Percentiles rank a stretch among this genome's conserved stretches.
phyloP scores from a whole-genome alignment of 306 rosid species.

The Glycine latifolia region DNA sequence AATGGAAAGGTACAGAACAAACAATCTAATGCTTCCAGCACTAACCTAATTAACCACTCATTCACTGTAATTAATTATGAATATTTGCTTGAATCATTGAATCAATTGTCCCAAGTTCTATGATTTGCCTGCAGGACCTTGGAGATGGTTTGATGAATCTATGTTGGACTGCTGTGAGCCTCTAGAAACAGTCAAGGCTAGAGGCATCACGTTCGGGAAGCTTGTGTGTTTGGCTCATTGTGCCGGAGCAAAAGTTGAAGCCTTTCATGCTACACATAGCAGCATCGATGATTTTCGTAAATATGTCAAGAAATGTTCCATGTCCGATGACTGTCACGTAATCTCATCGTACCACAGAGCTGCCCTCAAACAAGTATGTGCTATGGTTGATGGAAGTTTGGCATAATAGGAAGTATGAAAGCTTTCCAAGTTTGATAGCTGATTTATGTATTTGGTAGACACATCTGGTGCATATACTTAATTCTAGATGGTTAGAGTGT shows the following conservation, averaged over 20 bases:
- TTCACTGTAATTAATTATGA: no score
- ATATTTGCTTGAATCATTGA: no score
- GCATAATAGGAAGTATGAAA: constrained; percentile 6
- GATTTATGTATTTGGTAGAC: constrained; percentile 16
- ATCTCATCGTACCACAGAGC: constrained; percentile 86
- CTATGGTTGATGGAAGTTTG: constrained; percentile 20
- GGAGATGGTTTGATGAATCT: constrained; percentile 99
- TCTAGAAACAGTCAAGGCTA: constrained; percentile 76
- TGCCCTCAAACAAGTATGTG: constrained; percentile 77
- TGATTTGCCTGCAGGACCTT: constrained; percentile 70
- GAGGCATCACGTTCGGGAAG: constrained; percentile 92
- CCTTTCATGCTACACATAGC: constrained; percentile 73
- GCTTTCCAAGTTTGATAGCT: not conserved
- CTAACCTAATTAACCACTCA: no score
- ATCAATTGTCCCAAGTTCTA: not conserved
- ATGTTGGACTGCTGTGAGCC: constrained; percentile 98
- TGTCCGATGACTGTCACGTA: constrained; percentile 79
- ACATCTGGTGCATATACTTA: constrained; percentile 4
- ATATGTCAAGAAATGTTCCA: constrained; percentile 67
- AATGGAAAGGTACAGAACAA: constrained; percentile 82
- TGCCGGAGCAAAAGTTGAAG: constrained; percentile 96
- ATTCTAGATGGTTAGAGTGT: constrained; percentile 16
- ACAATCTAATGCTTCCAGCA: not conserved
- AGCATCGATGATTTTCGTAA: constrained; percentile 73
- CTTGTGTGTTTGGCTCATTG: constrained; percentile 91